Percentiles rank a stretch among this genome's conserved stretches.
phyloP scores from a whole-genome alignment of 495 filamentous ascomycete species.

The Penicillium chermesinum region DNA sequence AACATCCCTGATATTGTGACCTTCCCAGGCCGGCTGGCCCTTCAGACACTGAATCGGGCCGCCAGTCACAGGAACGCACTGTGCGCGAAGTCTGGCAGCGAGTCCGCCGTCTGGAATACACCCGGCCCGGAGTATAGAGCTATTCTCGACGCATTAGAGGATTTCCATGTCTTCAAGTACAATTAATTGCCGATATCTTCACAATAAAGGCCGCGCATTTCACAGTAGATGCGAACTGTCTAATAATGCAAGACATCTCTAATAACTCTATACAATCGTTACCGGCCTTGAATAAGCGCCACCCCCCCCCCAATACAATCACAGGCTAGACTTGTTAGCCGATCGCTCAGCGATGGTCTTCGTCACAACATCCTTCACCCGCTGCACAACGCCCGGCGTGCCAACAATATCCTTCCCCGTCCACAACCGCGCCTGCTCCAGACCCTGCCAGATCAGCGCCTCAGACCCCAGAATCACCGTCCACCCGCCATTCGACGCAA shows the following conservation, averaged over 20 bases:
- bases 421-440: conserved; percentile 67
- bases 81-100: conserved; percentile 65
- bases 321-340: conserved; percentile 27
- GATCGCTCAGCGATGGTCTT: conserved; percentile 32
- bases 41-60: conserved; percentile 52
- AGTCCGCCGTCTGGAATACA: conserved; percentile 56
- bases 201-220: conserved; percentile 9
- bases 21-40: conserved; percentile 53
- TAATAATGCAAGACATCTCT: conserved; percentile 22
- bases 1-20: not conserved
- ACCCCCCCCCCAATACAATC: conserved; percentile 11
- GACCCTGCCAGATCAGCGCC: conserved; percentile 69
- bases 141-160: not conserved
- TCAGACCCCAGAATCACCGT: conserved; percentile 65
- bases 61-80: conserved; percentile 58
- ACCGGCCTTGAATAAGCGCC: conserved; percentile 16
- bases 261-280: conserved; percentile 27
- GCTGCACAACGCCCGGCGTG: conserved; percentile 45
- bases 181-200: not conserved
- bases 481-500: conserved; percentile 57
- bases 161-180: too few relatives aligned
- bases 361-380: conserved; percentile 48
- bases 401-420: conserved; percentile 48
- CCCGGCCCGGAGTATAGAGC: conserved; percentile 45
- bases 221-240: conserved; percentile 14